Evolutionary conservation across 73 alveolate species (phyloP), one percentile per base, ranked within the genome.

Genomic region (Durusdinium trenchii): DNA sequence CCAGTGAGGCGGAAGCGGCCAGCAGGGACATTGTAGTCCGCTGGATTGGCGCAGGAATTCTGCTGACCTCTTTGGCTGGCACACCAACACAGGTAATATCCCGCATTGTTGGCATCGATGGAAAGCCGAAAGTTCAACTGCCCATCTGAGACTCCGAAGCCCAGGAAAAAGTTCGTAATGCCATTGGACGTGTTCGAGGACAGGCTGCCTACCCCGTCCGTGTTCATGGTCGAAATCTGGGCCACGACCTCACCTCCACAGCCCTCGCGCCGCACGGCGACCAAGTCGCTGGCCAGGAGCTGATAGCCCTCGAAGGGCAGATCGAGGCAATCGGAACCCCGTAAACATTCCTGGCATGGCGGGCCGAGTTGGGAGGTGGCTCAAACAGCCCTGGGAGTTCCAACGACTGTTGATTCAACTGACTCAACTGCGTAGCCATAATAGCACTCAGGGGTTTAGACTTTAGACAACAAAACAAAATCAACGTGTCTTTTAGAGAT

Each of bases 21-120:
- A 69, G 98, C 98, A 20, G 32, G 4, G 42, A 91, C 98, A 3
- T 47, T 57, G 71, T 47, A 71, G 82, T 69, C 89, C 23, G 81
- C 89, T 0, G 87, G 87, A 38, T 26, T 54, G 36, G 38, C n/a
- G 60, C 98, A 91, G 61, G 98, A 73, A 48, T 52, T 76, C n/a
- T 28, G 35, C 67, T 36, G 48, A 35, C 98, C 98, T 16, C 98
- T 52, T 23, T 18, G 78, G 71, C 60, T 71, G 2, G 89, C 98
- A 50, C 98, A 91, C 98, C 98, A 91, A 57, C 98, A 91, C 57
- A 91, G 46, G 36, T 42, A 52, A 67, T 91, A 91, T 26, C 98
- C 98, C 32, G 62, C 75, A 50, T 91, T 76, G 85, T 50, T 76
- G 32, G 98, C 89, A 36, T 71, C 89, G 38, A 91, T 35, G 61